A percentile compares a stretch with the other conserved stretches of the same genome.
These are phyloP conservation scores for Tulasnella sp. DNA, from an alignment of 768 basidiomycete genomes.

Conservation along the genomic window DNA sequence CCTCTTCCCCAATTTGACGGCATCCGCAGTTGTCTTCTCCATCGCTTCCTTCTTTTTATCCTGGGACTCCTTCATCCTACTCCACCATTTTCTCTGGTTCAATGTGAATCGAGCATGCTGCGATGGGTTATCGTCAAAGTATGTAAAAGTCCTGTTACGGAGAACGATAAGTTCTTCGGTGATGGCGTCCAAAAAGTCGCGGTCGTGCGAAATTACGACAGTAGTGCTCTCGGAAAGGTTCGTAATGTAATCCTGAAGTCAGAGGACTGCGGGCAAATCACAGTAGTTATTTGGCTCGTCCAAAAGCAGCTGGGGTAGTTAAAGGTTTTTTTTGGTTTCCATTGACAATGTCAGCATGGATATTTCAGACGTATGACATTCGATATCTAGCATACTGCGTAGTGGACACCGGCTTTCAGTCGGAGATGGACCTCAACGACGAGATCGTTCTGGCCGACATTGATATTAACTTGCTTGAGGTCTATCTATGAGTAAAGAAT, in stretches of 20 bases:
- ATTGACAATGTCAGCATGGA: background rate
- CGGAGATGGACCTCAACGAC: conserved; percentile 46
- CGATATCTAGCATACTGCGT: conserved; percentile 19
- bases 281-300: conserved; percentile 33
- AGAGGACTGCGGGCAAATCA: conserved; percentile 30
- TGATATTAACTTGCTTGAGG: conserved; percentile 45
- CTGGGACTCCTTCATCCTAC: conserved; percentile 34
- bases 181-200: conserved; percentile 51
- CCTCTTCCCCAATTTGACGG: conserved; percentile 43
- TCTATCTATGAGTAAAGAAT: conserved; percentile 36
- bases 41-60: conserved; percentile 46
- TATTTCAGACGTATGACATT: background rate
- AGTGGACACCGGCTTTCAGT: conserved; percentile 36
- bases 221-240: conserved; percentile 38
- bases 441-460: conserved; percentile 46
- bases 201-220: conserved; percentile 61
- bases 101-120: conserved; percentile 41
- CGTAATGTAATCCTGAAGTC: conserved; percentile 41
- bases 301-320: conserved; percentile 9
- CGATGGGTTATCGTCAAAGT: conserved; percentile 51
- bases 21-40: conserved; percentile 48
- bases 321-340: background rate
- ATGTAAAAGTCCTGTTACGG: conserved; percentile 43
- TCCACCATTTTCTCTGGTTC: conserved; percentile 36
- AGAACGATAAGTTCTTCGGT: conserved; percentile 57